Conservation (phyloP, 441 rosid genomes). For the Capsella rubella region DNA sequence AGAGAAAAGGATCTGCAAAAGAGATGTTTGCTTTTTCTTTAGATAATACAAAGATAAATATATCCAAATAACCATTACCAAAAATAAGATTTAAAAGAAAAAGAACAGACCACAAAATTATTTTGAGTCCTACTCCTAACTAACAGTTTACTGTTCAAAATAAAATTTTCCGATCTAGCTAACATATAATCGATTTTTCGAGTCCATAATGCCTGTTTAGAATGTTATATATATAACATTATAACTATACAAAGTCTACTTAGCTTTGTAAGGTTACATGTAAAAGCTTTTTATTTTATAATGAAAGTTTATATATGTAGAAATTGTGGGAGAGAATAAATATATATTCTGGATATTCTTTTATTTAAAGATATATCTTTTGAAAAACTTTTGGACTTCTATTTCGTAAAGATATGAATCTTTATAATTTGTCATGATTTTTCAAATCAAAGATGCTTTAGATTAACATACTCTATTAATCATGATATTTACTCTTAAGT, state of each 20-base stretch:
- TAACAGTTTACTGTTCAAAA: too few relatives aligned
- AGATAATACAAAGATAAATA: slow-evolving; percentile 19
- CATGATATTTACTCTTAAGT: background rate
- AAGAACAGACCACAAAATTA: background rate
- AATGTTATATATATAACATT: background rate
- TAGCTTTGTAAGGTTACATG: background rate
- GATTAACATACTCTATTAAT: background rate
- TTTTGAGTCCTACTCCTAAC: too few relatives aligned
- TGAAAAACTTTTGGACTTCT: slow-evolving; percentile 17
- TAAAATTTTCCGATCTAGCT: too few relatives aligned
- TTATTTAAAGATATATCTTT: slow-evolving; percentile 7
- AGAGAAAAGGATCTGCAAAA: slow-evolving; percentile 69
- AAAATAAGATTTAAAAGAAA: too few relatives aligned
- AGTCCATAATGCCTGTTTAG: background rate
- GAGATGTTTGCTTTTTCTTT: slow-evolving; percentile 32
- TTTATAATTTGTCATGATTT: slow-evolving; percentile 22
- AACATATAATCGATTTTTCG: too few relatives aligned
- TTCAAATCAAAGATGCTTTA: slow-evolving; percentile 11
- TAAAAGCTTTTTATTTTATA: too few relatives aligned
- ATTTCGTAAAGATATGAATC: slow-evolving; percentile 13
- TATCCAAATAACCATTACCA: background rate
- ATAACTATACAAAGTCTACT: background rate
- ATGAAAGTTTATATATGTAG: too few relatives aligned
- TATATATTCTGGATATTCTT: background rate
- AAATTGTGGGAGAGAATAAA: background rate